Evolutionary conservation across 192 early-diverging fungal species (phyloP), one percentile per base, ranked within the genome.

Genomic region (Bifiguratus adelaidae): DNA sequence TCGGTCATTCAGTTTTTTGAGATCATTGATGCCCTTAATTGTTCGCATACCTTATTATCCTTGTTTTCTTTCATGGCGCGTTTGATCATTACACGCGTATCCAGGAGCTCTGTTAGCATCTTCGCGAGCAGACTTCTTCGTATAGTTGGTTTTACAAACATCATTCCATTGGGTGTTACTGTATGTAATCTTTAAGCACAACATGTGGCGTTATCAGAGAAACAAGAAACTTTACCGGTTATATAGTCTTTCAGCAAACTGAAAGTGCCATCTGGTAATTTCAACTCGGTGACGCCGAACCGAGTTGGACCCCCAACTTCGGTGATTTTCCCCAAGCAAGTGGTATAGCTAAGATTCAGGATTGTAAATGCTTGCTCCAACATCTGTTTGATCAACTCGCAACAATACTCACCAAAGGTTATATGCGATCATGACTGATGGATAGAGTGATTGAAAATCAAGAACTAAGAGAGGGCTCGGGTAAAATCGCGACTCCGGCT

Each of bases 401-500:
- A 9, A 33, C 8, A 9, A 6, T 7, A 15, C 2, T 41, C 57
- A 63, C 61, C 93, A 97, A 35, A 86, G 89, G 56, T 97, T 97
- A 65, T 92, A 97, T 0, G 91, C 94, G 56, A 95, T 94, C 82
- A 97, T 92, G 12, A 97, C 70, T 50, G 87, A 91, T 15, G 94
- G 94, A 45, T 97, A 97, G 13, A 97, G 63, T 37, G 83, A 86
- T 55, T 95, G 92, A 41, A 95, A 97, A 63, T 97, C 94, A 23
- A 95, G 64, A 3, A 97, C 89, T 1, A 91, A 59, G 19, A 94
- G 50, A 3, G 94, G 94, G 55, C 82, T 81, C 12, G 65, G 80
- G 64, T 91, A 97, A 49, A 89, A 88, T 18, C 68, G 55, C 11
- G 88, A 83, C 37, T 74, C 50, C 7, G 94, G 94, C 60, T 97